Evolutionary conservation across 2,329 filamentous ascomycete genomes (phyloP).

Genomic region (Trichoderma koningiopsis): DNA sequence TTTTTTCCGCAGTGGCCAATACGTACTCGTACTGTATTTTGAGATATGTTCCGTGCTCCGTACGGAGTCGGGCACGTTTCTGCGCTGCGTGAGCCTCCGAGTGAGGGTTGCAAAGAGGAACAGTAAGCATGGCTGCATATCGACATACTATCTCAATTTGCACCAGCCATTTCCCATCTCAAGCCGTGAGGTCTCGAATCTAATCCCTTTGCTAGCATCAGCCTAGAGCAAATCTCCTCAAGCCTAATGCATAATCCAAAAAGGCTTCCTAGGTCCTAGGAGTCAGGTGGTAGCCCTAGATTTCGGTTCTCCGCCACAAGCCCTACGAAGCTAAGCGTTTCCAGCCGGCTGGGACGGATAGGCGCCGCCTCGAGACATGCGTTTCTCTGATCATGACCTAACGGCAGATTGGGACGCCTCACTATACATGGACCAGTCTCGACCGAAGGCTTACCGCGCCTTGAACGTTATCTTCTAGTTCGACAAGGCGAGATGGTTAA

Average conservation of each 20-base stretch:
- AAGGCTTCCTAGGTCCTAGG: neutral
- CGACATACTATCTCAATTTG: neutral
- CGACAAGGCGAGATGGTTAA: neutral
- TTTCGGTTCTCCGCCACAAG: constrained; percentile 11
- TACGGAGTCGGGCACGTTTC: neutral
- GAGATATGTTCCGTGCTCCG: neutral
- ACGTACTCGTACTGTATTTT: neutral
- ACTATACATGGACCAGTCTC: constrained; percentile 2
- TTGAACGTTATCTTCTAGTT: neutral
- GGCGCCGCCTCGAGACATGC: neutral
- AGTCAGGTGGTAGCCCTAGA: neutral
- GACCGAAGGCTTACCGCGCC: neutral
- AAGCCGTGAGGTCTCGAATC: neutral
- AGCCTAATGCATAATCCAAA: constrained; percentile 9
- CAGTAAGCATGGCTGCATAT: neutral
- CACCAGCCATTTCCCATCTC: neutral
- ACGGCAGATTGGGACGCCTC: constrained; percentile 19
- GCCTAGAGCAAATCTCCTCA: neutral
- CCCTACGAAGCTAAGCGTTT: constrained; percentile 22
- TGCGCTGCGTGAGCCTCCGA: neutral
- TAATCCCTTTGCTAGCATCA: neutral
- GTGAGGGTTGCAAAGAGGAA: neutral
- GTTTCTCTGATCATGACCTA: neutral
- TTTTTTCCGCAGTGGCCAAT: neutral
- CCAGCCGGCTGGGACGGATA: constrained; percentile 20